These are phyloP conservation scores for Erodium texanum DNA, from an alignment of 441 rosid species.

Conservation along the genomic window DNA sequence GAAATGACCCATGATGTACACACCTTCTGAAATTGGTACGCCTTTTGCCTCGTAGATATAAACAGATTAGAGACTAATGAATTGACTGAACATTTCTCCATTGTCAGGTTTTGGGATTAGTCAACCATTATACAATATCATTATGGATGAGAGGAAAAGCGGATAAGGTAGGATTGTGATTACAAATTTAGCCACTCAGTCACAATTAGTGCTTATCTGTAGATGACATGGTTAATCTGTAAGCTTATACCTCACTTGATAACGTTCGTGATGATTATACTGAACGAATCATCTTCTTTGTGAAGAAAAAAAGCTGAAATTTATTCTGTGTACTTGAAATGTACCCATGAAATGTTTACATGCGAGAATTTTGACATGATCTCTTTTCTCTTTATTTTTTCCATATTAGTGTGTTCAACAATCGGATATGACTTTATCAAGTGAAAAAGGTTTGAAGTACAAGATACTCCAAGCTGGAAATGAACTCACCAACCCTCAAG, in stretches of 20 bases:
- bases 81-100: neutral
- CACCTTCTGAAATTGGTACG: neutral
- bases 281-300: neutral
- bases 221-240: neutral
- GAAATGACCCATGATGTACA: neutral
- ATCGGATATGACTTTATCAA: neutral
- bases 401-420: neutral
- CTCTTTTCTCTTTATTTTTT: neutral
- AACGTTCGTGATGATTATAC: neutral
- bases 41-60: neutral
- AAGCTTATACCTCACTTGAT: neutral
- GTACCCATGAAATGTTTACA: neutral
- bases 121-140: neutral
- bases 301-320: neutral
- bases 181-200: neutral
- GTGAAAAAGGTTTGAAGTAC: neutral
- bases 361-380: neutral
- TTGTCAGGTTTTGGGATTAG: neutral
- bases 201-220: neutral
- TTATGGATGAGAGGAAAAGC: constrained; percentile 2
- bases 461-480: neutral
- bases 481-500: constrained; percentile 1
- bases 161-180: constrained; percentile 2
- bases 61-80: neutral
- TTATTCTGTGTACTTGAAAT: neutral